A percentile compares a stretch with the other conserved stretches of the same genome.
phyloP scores from a whole-genome alignment of 108 stramenopile genomes.

The Skeletonema tropicum region DNA sequence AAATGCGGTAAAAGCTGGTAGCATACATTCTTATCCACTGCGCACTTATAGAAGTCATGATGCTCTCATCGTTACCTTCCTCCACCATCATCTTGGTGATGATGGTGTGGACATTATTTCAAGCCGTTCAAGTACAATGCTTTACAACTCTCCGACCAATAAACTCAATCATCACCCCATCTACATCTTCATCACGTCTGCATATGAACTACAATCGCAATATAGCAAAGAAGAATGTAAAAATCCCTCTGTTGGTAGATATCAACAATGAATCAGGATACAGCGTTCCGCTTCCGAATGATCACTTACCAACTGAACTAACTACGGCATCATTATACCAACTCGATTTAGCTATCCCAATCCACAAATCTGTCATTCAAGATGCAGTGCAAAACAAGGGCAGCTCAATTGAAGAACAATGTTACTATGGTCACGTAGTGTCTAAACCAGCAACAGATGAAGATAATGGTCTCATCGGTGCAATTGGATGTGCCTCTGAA shows the following conservation, averaged over 20 bases:
- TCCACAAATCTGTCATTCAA: conserved; percentile 72
- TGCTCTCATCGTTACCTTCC: neutral
- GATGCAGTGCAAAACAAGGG: conserved; percentile 45
- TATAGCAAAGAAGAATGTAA: conserved; percentile 38
- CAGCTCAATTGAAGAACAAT: conserved; percentile 11
- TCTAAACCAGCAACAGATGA: conserved; percentile 38
- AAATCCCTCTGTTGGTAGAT: conserved; percentile 48
- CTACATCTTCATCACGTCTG: conserved; percentile 8
- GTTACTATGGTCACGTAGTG: conserved; percentile 72
- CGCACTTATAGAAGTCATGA: neutral
- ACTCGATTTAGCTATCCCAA: conserved; percentile 56
- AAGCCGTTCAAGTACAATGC: neutral
- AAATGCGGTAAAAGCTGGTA: too few species aligned
- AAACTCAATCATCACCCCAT: neutral
- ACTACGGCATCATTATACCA: conserved; percentile 73
- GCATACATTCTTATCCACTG: too few species aligned
- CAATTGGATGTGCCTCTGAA: conserved; percentile 79
- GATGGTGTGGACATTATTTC: conserved; percentile 3
- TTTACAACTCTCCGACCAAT: neutral
- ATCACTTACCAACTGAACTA: conserved; percentile 75
- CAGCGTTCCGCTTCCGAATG: conserved; percentile 70
- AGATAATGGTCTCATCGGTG: conserved; percentile 57
- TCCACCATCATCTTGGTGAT: neutral
- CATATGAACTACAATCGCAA: conserved; percentile 35
- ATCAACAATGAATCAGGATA: conserved; percentile 7